Conservation (phyloP, 2,329 filamentous ascomycete species). For the Pseudodiploospora longispora region DNA sequence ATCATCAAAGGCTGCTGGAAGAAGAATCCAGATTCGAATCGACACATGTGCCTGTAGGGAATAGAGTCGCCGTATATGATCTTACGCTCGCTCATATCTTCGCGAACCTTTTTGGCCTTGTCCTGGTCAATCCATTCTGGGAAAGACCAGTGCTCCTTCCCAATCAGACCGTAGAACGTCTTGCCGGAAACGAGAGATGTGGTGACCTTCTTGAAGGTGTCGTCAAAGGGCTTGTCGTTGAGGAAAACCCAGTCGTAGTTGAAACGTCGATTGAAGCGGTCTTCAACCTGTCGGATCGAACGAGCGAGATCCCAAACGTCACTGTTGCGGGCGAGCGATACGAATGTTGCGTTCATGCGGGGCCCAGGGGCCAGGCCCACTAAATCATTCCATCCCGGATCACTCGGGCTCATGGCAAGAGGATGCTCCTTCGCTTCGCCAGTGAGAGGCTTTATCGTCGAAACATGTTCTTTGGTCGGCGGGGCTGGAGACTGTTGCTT, state of each 20-base stretch:
- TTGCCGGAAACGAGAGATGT: slow-evolving; percentile 83
- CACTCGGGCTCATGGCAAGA: slow-evolving; percentile 44
- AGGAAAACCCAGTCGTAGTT: slow-evolving; percentile 99
- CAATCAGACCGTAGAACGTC: slow-evolving; percentile 84
- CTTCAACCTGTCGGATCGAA: slow-evolving; percentile 93
- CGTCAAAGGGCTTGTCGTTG: slow-evolving; percentile 91
- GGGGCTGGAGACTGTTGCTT: background rate
- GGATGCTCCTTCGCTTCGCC: slow-evolving; percentile 31
- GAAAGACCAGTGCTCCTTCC: slow-evolving; percentile 93
- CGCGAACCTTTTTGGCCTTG: slow-evolving; percentile 78
- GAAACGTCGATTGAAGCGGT: slow-evolving; percentile 94
- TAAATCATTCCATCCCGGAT: slow-evolving; percentile 45
- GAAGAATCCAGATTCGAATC: slow-evolving; percentile 98
- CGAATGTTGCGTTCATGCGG: slow-evolving; percentile 94
- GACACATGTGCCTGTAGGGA: slow-evolving; percentile 98
- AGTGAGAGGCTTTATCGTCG: background rate
- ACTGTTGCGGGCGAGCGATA: slow-evolving; percentile 85
- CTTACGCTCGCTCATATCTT: slow-evolving; percentile 89
- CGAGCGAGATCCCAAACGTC: slow-evolving; percentile 96
- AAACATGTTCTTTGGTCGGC: no score
- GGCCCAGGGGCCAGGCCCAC: slow-evolving; percentile 51
- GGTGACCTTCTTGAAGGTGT: slow-evolving; percentile 88
- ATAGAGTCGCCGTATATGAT: slow-evolving; percentile 98
- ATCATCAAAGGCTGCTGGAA: slow-evolving; percentile 90
- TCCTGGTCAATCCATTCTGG: slow-evolving; percentile 93